Percentiles rank a stretch among this genome's conserved stretches.
Conservation (phyloP, 257 asterid species). For the Gynochthodes officinalis region DNA sequence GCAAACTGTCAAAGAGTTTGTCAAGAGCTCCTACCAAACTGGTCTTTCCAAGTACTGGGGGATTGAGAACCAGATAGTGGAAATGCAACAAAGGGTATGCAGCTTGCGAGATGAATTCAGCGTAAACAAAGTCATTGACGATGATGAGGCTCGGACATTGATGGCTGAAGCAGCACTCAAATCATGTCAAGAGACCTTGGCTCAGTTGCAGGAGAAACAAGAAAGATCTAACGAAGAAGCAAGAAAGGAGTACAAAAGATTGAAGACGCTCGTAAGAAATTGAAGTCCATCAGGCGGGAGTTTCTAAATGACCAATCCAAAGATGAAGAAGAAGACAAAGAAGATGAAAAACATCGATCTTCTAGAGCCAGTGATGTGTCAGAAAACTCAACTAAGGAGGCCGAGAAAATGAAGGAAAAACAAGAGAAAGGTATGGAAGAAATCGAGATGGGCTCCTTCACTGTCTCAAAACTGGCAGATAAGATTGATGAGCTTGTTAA, state of each 20-base stretch:
- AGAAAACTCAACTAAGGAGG: slow-evolving; percentile 18
- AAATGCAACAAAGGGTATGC: slow-evolving; percentile 67
- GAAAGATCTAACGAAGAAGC: slow-evolving; percentile 45
- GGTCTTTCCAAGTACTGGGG: slow-evolving; percentile 64
- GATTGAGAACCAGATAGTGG: slow-evolving; percentile 72
- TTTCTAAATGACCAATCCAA: slow-evolving; percentile 18
- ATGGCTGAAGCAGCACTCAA: slow-evolving; percentile 86
- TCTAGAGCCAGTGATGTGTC: too few species aligned
- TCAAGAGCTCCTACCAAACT: slow-evolving; percentile 77
- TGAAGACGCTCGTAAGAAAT: slow-evolving; percentile 44
- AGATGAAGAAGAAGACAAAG: slow-evolving; percentile 21
- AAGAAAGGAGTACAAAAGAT: slow-evolving; percentile 52
- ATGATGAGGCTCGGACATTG: slow-evolving; percentile 64
- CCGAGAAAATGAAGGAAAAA: slow-evolving; percentile 24
- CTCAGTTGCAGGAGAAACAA: slow-evolving; percentile 64
- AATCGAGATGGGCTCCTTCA: slow-evolving; percentile 35
- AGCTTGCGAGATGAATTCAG: slow-evolving; percentile 66
- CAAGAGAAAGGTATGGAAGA: slow-evolving; percentile 27
- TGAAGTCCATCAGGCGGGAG: slow-evolving; percentile 40
- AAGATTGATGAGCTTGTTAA: slow-evolving; percentile 77
- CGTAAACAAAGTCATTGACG: slow-evolving; percentile 53
- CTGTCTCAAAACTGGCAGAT: slow-evolving; percentile 73
- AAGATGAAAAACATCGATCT: slow-evolving; percentile 5
- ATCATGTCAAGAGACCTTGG: slow-evolving; percentile 70
- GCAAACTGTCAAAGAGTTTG: slow-evolving; percentile 82